Conservation (phyloP, 257 asterid species). For the Salvia rosmarinus region DNA sequence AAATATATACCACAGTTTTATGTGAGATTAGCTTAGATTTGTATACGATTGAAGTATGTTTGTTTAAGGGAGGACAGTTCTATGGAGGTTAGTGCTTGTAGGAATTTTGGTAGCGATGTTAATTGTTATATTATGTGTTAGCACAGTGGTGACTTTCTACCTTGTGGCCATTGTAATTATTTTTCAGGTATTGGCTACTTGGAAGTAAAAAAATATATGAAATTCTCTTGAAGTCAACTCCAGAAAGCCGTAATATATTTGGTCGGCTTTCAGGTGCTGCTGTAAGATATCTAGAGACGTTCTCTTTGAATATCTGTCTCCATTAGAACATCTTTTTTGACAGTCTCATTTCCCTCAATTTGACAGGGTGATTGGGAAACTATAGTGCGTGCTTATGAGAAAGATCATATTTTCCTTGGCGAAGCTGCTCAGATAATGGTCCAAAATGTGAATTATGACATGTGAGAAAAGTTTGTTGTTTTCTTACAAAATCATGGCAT, state of each 20-base stretch:
- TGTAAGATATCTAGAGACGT: conserved; percentile 67
- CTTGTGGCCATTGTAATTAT: conserved; percentile 12
- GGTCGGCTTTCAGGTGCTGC: conserved; percentile 99
- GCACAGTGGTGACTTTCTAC: conserved; percentile 7
- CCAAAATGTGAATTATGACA: conserved; percentile 88
- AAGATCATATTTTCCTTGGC: conserved; percentile 82
- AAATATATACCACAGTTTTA: not conserved
- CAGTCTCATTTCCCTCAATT: conserved; percentile 30
- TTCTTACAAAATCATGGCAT: conserved; percentile 12
- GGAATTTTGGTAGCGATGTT: conserved; percentile 15
- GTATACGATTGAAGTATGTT: conserved; percentile 1
- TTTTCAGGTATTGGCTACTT: conserved; percentile 77
- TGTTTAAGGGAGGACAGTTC: not conserved
- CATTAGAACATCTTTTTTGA: conserved; percentile 4
- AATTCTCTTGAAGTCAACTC: conserved; percentile 71
- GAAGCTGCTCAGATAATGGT: conserved; percentile 96
- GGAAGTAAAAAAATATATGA: conserved; percentile 85
- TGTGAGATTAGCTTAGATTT: conserved; percentile 10
- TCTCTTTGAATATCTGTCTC: conserved; percentile 24
- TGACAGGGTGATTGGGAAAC: conserved; percentile 95
- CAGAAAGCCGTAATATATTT: conserved; percentile 94
- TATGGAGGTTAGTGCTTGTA: not conserved
- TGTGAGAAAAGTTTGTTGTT: conserved; percentile 53
- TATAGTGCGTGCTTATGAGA: conserved; percentile 81
- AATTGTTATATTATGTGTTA: conserved; percentile 13